A percentile compares a stretch with the other conserved stretches of the same genome.
Evolutionary conservation across 2,329 filamentous ascomycete genomes (phyloP).

Genomic region (Fusarium torulosum): DNA sequence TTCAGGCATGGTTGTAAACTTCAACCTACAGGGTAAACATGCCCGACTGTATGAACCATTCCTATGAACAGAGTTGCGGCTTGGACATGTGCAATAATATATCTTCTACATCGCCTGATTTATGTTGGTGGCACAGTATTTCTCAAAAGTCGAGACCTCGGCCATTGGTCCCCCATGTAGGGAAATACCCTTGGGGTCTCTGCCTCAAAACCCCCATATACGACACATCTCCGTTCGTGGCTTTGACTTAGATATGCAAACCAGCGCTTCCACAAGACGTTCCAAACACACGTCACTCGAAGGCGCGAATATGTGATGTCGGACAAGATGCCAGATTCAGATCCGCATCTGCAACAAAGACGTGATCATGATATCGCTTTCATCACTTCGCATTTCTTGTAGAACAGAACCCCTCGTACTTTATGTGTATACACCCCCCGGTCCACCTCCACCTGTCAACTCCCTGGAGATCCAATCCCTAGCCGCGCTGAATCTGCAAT

Average conservation of each 20-base stretch:
- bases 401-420: not conserved
- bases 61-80: conserved; percentile 1
- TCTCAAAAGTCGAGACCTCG: conserved; percentile 7
- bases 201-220: conserved; percentile 1
- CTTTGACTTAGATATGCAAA: conserved; percentile 4
- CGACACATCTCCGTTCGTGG: conserved; percentile 22
- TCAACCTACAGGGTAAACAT: no score
- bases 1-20: no score
- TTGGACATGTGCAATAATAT: conserved; percentile 19
- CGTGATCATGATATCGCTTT: conserved; percentile 9
- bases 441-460: conserved; percentile 10
- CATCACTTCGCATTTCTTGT: not conserved
- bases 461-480: conserved; percentile 28
- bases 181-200: conserved; percentile 1
- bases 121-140: conserved; percentile 3
- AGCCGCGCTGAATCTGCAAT: conserved; percentile 7
- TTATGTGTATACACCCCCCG: conserved; percentile 9
- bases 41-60: not conserved
- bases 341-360: conserved; percentile 3
- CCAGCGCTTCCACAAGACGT: not conserved
- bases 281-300: not conserved
- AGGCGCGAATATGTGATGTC: conserved; percentile 18
- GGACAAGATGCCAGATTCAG: conserved; percentile 24
- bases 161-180: conserved; percentile 6
- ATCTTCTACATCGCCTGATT: not conserved